Conservation (phyloP, 257 asterid genomes). For the Dorcoceras hygrometricum region DNA sequence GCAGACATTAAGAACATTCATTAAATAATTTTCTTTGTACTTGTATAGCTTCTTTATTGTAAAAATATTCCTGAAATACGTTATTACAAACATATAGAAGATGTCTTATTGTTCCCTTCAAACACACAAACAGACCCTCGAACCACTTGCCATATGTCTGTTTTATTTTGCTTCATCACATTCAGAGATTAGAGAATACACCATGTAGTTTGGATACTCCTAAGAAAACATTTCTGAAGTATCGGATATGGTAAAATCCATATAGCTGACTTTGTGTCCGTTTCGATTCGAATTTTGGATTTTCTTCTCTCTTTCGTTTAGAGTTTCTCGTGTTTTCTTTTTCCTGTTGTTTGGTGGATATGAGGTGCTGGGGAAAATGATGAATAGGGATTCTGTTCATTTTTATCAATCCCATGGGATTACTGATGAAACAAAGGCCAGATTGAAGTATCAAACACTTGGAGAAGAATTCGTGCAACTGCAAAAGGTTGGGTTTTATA, state of each 20-base stretch:
- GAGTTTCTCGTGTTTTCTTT: slow-evolving; percentile 9
- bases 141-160: slow-evolving; percentile 28
- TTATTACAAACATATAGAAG: slow-evolving; percentile 19
- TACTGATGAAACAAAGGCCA: slow-evolving; percentile 30
- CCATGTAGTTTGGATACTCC: too few relatives aligned
- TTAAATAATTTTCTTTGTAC: background rate
- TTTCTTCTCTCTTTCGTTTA: slow-evolving; percentile 9
- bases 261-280: too few relatives aligned
- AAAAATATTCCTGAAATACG: background rate
- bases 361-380: slow-evolving; percentile 24
- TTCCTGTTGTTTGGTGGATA: background rate
- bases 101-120: slow-evolving; percentile 37
- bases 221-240: too few relatives aligned
- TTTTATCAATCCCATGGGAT: slow-evolving; percentile 27
- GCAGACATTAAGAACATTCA: too few relatives aligned
- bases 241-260: too few relatives aligned
- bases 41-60: background rate
- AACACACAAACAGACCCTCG: slow-evolving; percentile 31
- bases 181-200: slow-evolving; percentile 2
- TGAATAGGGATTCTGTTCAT: slow-evolving; percentile 43
- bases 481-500: slow-evolving; percentile 43
- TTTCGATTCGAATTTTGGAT: background rate
- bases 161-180: slow-evolving; percentile 7
- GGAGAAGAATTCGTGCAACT: slow-evolving; percentile 43
- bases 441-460: slow-evolving; percentile 41